Evolutionary conservation across 2,329 filamentous ascomycete species (phyloP).

Genomic region (Didymella exigua): DNA sequence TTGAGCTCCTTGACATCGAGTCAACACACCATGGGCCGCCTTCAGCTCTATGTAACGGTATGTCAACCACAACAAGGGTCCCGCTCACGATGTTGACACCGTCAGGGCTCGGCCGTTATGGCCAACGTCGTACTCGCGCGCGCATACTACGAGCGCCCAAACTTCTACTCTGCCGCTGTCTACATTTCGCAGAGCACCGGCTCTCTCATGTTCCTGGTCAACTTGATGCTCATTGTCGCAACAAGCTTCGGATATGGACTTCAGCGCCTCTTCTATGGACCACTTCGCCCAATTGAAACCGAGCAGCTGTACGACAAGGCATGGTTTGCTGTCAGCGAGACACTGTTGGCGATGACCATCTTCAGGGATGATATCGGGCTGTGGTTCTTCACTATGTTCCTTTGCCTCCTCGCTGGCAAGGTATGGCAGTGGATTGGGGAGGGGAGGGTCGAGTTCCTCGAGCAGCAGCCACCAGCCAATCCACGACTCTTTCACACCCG

Average conservation of each 20-base stretch:
- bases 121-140: constrained; percentile 84
- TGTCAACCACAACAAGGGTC: not conserved
- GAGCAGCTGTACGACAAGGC: constrained; percentile 97
- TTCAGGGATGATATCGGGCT: constrained; percentile 94
- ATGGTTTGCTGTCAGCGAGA: constrained; percentile 98
- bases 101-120: constrained; percentile 72
- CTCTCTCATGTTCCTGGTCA: constrained; percentile 92
- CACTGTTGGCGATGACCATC: constrained; percentile 95
- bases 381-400: constrained; percentile 97
- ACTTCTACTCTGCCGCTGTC: constrained; percentile 98
- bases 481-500: constrained; percentile 86
- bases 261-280: constrained; percentile 88
- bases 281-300: constrained; percentile 88
- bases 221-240: constrained; percentile 82
- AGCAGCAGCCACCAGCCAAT: constrained; percentile 92
- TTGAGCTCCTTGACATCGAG: constrained; percentile 14
- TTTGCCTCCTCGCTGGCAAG: constrained; percentile 87
- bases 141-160: constrained; percentile 91
- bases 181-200: constrained; percentile 96
- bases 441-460: constrained; percentile 88
- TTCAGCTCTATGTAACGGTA: constrained; percentile 46
- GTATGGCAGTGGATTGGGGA: constrained; percentile 99
- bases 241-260: constrained; percentile 82
- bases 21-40: constrained; percentile 38
- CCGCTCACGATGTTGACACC: constrained; percentile 23